phyloP scores from a whole-genome alignment of 2,329 filamentous ascomycete species.

The Hypoxylon sp. region DNA sequence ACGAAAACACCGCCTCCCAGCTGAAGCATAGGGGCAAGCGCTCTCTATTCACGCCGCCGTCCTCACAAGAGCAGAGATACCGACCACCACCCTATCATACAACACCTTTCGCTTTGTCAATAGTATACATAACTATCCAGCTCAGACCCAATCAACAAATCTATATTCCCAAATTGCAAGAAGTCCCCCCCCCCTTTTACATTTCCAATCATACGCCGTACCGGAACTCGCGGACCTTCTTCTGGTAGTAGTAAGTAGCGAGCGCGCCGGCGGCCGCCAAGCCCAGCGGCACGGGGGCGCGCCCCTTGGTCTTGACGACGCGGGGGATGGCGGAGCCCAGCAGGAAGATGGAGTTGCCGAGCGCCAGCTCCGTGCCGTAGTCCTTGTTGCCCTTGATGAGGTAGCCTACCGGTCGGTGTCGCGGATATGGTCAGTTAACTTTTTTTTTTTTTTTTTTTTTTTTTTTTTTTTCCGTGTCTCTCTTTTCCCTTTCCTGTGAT shows the following conservation, averaged over 20 bases:
- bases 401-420: conserved; percentile 52
- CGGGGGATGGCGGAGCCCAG: conserved; percentile 54
- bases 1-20: neutral
- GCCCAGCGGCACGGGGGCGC: conserved; percentile 53
- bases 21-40: neutral
- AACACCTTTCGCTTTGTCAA: conserved; percentile 6
- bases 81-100: conserved; percentile 10
- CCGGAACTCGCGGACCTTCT: conserved; percentile 56
- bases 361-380: conserved; percentile 56
- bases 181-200: no score
- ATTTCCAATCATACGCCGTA: conserved; percentile 53
- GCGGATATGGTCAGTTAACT: neutral
- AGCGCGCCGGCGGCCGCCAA: conserved; percentile 52
- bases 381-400: conserved; percentile 58
- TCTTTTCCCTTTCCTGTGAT: no score
- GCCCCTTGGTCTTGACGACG: conserved; percentile 54
- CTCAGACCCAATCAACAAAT: no score
- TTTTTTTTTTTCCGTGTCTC: no score
- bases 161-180: no score
- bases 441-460: no score
- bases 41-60: neutral
- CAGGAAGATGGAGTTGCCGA: conserved; percentile 55
- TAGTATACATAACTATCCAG: conserved; percentile 6
- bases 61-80: conserved; percentile 26
- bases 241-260: conserved; percentile 57